phyloP scores from a whole-genome alignment of 2,329 filamentous ascomycete species.

The Cladosporium sp. region DNA sequence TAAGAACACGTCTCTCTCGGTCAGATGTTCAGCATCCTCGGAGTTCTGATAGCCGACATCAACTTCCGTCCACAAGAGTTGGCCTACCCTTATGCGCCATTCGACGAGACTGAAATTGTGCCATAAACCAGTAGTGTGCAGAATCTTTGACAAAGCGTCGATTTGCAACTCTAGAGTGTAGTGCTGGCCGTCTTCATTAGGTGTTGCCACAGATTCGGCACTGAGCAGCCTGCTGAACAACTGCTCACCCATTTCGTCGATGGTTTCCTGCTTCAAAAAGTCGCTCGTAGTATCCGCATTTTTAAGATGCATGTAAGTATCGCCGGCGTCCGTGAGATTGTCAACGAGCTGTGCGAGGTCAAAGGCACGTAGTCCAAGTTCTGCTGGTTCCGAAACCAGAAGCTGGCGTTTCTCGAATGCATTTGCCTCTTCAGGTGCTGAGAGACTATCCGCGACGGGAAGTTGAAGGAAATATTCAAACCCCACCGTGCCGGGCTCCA shows the following conservation, averaged over 20 bases:
- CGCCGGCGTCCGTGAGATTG: constrained; percentile 21
- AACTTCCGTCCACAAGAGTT: constrained; percentile 39
- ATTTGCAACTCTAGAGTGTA: constrained; percentile 41
- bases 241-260: constrained; percentile 25
- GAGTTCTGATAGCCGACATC: constrained; percentile 14
- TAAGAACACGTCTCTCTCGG: constrained; percentile 50
- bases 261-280: constrained; percentile 16
- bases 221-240: constrained; percentile 26
- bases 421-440: constrained; percentile 14
- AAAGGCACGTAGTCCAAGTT: constrained; percentile 22
- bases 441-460: constrained; percentile 35
- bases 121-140: constrained; percentile 43
- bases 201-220: constrained; percentile 13
- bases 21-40: constrained; percentile 28
- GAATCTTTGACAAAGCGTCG: constrained; percentile 38
- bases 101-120: constrained; percentile 44
- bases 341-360: constrained; percentile 20
- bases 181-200: constrained; percentile 13
- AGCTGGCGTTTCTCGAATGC: constrained; percentile 18
- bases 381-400: constrained; percentile 19
- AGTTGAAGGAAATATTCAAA: constrained; percentile 46
- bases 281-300: neutral
- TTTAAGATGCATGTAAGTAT: constrained; percentile 7
- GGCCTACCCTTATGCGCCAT: constrained; percentile 42
- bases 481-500: constrained; percentile 43